These are phyloP conservation scores for Diutina mesorugosa DNA, from an alignment of 1,139 yeast species.

Conservation along the genomic window DNA sequence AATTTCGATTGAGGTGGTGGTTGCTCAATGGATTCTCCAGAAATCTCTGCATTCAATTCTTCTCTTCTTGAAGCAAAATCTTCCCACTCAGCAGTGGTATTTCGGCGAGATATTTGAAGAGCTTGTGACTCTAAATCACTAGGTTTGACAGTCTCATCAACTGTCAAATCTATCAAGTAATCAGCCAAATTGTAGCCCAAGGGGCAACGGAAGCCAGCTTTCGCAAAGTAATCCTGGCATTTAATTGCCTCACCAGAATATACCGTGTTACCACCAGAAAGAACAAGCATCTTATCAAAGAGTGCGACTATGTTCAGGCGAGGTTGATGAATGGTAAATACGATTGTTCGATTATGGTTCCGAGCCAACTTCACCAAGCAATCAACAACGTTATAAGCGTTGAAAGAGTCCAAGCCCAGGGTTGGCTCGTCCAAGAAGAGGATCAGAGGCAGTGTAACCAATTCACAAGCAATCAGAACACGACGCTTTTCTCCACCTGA, in stretches of 20 bases:
- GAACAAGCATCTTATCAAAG: constrained; percentile 68
- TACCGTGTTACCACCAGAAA: constrained; percentile 77
- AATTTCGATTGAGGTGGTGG: constrained; percentile 9
- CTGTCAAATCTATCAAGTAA: constrained; percentile 80
- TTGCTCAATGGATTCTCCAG: constrained; percentile 13
- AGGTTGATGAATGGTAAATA: constrained; percentile 96
- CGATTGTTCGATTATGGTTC: constrained; percentile 73
- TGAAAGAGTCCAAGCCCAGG: constrained; percentile 87
- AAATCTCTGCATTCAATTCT: constrained; percentile 25
- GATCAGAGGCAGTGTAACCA: constrained; percentile 76
- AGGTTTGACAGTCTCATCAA: constrained; percentile 24
- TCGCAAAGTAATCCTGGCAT: constrained; percentile 61
- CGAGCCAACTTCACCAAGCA: constrained; percentile 69
- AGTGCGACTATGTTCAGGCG: constrained; percentile 87
- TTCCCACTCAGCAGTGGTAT: constrained; percentile 66
- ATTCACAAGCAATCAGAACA: constrained; percentile 82
- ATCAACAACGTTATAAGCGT: constrained; percentile 85
- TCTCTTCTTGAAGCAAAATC: constrained; percentile 81
- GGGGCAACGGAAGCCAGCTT: constrained; percentile 75
- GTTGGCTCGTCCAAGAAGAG: constrained; percentile 84
- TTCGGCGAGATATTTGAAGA: constrained; percentile 4
- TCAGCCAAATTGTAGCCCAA: constrained; percentile 89
- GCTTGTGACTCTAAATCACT: neutral
- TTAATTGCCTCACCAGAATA: constrained; percentile 75
- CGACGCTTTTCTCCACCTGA: constrained; percentile 91